Base-by-base conservation (phyloP, 192 early-diverging fungal species). In the Umbelopsis sp. region DNA sequence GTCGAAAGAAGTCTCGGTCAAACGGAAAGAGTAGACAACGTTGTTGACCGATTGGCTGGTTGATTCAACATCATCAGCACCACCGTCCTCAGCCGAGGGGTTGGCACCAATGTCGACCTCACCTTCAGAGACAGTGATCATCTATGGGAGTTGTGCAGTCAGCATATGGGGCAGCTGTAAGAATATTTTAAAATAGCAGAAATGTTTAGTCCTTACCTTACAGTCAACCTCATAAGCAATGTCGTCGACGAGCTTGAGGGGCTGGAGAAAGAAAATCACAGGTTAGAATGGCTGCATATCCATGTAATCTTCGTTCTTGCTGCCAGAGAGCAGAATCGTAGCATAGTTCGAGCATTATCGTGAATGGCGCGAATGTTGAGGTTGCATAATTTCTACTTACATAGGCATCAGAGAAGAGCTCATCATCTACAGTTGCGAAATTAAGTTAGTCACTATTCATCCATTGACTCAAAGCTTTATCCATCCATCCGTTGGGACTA, bases 51-150 rank as follows among this genome's bases (percentile, higher is more conserved):
- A 79, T 68, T 81, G 7, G 21, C 70, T 72, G 58, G 77, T 75
- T 51, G 89, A 89, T 66, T 95, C 93, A 49, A 90, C 73, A 0
- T 49, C 74, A 53, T 92, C 93, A 5, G 85, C 91, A 37, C 49
- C 87, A 30, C 66, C 87, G 64, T 82, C 92, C 84, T 95, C 94
- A 67, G 94, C 94, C 41, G 96, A 95, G 67, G 94, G 84, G 86
- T 96, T 95, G 80, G 91, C 96, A 82, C 94, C 94, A 69, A 92
- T 95, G 78, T 97, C 90, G 58, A 97, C 84, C 45, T 95, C 87
- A 72, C 82, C 92, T 7, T 77, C 82, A 64, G 80, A 84, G 70
- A 93, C 64, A 27, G 76, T 82, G 73, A 91, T 85, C 83, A 91
- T 84, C 74, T 88, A 76, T 64, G n/a, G 30, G 52, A 22, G 49